A percentile compares a stretch with the other conserved stretches of the same genome.
Conservation (phyloP, 225 moss, liverwort and hornwort genomes). For the Physcomitrellopsis africana region DNA sequence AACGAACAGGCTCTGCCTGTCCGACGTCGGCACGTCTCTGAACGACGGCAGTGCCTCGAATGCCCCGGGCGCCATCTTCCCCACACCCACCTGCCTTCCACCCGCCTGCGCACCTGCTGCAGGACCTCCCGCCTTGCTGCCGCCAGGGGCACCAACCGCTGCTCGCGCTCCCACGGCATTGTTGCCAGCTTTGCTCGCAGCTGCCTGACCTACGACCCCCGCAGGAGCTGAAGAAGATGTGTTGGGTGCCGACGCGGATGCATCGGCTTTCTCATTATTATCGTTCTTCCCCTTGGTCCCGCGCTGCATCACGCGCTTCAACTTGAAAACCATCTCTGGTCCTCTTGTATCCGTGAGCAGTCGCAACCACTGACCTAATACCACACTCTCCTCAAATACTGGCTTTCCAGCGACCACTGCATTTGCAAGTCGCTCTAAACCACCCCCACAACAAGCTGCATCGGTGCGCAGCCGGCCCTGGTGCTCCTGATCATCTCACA, state of each 20-base stretch:
- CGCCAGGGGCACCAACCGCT: not conserved
- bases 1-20: no score
- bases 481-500: no score
- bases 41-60: no score
- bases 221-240: conserved; percentile 7
- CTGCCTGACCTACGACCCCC: conserved; percentile 27
- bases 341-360: not conserved
- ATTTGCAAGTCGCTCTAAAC: not conserved
- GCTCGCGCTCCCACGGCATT: conserved; percentile 27
- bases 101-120: no score
- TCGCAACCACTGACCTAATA: not conserved
- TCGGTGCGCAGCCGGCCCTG: no score
- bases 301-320: conserved; percentile 70
- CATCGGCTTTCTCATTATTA: conserved; percentile 15
- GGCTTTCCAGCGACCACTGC: not conserved
- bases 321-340: conserved; percentile 53
- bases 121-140: no score
- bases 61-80: no score
- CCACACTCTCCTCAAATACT: no score
- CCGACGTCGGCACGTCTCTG: no score
- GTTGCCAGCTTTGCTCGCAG: conserved; percentile 23
- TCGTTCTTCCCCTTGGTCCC: conserved; percentile 50
- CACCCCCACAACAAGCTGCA: no score
- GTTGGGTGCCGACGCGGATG: conserved; percentile 12
- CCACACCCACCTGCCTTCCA: no score